These are phyloP conservation scores for Aureobasidium sp. DNA, from an alignment of 2,329 filamentous ascomycete genomes.

Conservation along the genomic window DNA sequence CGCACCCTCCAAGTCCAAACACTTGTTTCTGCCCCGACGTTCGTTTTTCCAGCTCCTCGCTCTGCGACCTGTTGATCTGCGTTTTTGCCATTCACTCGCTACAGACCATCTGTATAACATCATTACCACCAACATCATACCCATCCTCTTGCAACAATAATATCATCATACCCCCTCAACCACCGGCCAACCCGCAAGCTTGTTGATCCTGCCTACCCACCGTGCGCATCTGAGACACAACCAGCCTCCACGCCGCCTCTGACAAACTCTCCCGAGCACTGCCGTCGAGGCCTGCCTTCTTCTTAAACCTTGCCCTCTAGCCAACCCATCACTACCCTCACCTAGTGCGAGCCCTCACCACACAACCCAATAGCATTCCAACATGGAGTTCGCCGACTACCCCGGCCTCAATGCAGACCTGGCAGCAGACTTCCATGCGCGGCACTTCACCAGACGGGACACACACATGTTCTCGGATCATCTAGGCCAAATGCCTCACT, in stretches of 20 bases:
- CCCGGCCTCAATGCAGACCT: constrained; percentile 18
- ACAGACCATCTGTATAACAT: background rate
- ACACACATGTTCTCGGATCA: constrained; percentile 12
- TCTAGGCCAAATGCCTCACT: constrained; percentile 14
- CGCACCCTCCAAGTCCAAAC: constrained; percentile 9
- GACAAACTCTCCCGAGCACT: background rate
- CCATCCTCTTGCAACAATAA: background rate
- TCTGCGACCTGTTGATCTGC: constrained; percentile 8
- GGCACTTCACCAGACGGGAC: constrained; percentile 18
- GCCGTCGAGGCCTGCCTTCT: constrained; percentile 6
- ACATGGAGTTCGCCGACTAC: constrained; percentile 20
- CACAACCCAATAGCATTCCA: background rate
- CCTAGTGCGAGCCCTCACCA: constrained; percentile 1
- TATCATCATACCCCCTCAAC: constrained; percentile 4
- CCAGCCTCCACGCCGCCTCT: constrained; percentile 5
- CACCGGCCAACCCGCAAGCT: constrained; percentile 11
- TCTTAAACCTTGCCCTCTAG: constrained; percentile 9
- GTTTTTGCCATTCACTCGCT: constrained; percentile 8
- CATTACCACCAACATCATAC: constrained; percentile 5
- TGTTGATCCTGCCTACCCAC: constrained; percentile 11
- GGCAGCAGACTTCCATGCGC: constrained; percentile 18
- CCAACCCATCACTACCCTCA: background rate
- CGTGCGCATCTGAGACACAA: constrained; percentile 14
- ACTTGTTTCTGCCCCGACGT: constrained; percentile 12
- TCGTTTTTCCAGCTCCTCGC: background rate